Percentiles rank a stretch among this genome's conserved stretches.
Evolutionary conservation across 1,284 basidiomycete species (phyloP).

Genomic region (Ganoderma lucidum): DNA sequence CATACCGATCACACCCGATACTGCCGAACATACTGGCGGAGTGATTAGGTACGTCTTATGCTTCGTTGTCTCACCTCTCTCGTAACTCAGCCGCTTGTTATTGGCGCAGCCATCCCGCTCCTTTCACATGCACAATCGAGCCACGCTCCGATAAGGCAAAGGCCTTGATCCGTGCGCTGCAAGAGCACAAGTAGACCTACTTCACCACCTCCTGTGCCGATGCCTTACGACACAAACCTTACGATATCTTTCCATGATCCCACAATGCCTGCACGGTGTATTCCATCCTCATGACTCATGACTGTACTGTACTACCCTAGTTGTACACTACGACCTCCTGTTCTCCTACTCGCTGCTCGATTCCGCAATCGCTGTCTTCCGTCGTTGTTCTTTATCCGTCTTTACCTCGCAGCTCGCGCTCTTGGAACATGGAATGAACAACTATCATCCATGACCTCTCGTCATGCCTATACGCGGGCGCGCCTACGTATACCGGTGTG

Average conservation of each 20-base stretch:
- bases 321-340: conserved; percentile 5
- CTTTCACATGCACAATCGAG: conserved; percentile 42
- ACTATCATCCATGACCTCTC: neutral
- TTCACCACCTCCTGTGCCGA: neutral
- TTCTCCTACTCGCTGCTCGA: neutral
- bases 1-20: conserved; percentile 28
- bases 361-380: neutral
- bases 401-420: neutral
- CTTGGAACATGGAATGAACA: neutral
- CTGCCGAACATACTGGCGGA: conserved; percentile 33
- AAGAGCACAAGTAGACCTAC: conserved; percentile 13
- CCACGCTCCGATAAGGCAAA: conserved; percentile 37
- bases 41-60: conserved; percentile 34
- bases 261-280: neutral
- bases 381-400: neutral
- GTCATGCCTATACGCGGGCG: no score
- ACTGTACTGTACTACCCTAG: neutral
- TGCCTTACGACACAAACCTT: neutral
- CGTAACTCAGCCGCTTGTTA: neutral
- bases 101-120: conserved; percentile 37
- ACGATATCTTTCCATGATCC: neutral
- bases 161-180: conserved; percentile 24
- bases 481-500: no score
- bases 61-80: neutral
- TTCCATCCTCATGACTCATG: neutral